A percentile compares a stretch with the other conserved stretches of the same genome.
Evolutionary conservation across 1,284 basidiomycete genomes (phyloP).

Genomic region (Leccinum colubrinum): DNA sequence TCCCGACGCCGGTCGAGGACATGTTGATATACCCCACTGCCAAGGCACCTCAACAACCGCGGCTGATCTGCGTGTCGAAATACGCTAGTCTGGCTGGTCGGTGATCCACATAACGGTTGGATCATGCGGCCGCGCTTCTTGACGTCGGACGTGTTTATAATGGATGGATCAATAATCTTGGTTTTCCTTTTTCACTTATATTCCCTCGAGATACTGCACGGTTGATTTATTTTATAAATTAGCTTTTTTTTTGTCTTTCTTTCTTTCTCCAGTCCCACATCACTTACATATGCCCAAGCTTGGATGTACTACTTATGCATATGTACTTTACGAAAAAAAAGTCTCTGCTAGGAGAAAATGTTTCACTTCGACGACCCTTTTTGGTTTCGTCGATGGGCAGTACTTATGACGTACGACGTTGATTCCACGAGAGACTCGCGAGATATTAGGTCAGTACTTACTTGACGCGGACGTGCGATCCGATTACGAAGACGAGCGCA

Average conservation of each 20-base stretch:
- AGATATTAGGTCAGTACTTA: background rate
- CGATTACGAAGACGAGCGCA: background rate
- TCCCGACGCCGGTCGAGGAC: constrained; percentile 50
- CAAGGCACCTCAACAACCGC: constrained; percentile 13
- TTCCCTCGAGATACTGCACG: background rate
- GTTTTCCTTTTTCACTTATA: background rate
- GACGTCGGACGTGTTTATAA: background rate
- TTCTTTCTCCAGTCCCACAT: background rate
- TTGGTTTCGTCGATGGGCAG: constrained; percentile 1
- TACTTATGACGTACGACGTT: too few relatives aligned
- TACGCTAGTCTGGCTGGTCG: constrained; percentile 37
- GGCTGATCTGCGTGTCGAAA: constrained; percentile 29
- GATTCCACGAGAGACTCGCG: background rate
- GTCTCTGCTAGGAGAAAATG: background rate
- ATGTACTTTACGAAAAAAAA: constrained; percentile 16
- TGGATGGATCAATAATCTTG: background rate
- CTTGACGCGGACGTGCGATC: background rate
- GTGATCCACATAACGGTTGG: constrained; percentile 14
- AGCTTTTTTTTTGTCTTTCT: background rate
- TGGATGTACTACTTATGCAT: background rate
- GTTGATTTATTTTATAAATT: constrained; percentile 32
- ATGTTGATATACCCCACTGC: constrained; percentile 37
- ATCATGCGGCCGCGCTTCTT: background rate
- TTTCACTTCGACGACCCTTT: background rate
- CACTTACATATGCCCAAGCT: background rate